phyloP scores from a whole-genome alignment of 164 flowering plant genomes.

The Annona squamosa region DNA sequence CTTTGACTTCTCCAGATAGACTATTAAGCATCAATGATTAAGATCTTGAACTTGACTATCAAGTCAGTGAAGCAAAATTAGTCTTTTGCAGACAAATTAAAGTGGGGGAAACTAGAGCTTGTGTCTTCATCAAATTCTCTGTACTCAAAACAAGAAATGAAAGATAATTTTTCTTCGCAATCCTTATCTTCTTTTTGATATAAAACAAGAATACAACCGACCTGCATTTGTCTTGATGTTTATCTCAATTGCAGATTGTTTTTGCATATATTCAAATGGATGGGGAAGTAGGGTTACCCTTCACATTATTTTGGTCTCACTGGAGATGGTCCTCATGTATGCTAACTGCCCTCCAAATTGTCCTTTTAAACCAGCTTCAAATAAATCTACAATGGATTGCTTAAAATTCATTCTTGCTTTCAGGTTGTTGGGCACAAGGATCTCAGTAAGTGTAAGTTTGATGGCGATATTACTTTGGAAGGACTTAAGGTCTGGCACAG shows the following conservation, averaged over 20 bases:
- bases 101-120: not conserved
- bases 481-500: slow-evolving; percentile 51
- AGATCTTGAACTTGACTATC: not conserved
- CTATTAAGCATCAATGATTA: not conserved
- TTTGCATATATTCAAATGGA: slow-evolving; percentile 73
- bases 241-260: slow-evolving; percentile 48
- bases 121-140: not conserved
- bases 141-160: too few species aligned
- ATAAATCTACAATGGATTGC: not conserved
- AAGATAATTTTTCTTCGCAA: not conserved
- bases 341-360: not conserved
- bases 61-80: not conserved
- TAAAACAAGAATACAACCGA: too few species aligned
- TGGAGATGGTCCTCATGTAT: slow-evolving; percentile 56
- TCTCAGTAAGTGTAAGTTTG: slow-evolving; percentile 49
- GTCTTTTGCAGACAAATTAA: not conserved
- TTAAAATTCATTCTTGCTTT: slow-evolving; percentile 4
- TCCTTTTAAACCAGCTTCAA: not conserved
- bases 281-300: slow-evolving; percentile 80
- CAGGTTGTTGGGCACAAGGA: slow-evolving; percentile 78
- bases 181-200: not conserved
- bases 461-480: slow-evolving; percentile 57
- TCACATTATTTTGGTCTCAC: slow-evolving; percentile 80
- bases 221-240: not conserved
- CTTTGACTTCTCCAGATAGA: not conserved